phyloP scores from a whole-genome alignment of 2,329 filamentous ascomycete genomes.

The Amauroascus verrucosus region DNA sequence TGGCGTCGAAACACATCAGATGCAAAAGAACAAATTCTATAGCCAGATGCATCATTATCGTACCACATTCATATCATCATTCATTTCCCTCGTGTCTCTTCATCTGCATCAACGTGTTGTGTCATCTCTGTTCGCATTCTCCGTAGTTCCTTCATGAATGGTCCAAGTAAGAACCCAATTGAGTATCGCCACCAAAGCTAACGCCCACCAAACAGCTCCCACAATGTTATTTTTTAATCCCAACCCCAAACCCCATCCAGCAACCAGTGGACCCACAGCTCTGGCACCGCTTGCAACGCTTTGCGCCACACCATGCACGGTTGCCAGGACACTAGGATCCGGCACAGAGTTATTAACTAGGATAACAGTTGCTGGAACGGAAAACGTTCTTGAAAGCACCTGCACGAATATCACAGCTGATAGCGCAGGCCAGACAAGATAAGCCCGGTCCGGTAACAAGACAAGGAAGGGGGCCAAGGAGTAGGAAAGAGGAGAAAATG shows the following conservation, averaged over 20 bases:
- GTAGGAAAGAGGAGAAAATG: slow-evolving; percentile 62
- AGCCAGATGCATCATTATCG: neutral
- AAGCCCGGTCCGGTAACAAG: slow-evolving; percentile 49
- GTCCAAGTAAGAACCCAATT: slow-evolving; percentile 51
- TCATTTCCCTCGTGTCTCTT: neutral
- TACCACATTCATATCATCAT: neutral
- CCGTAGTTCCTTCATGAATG: slow-evolving; percentile 52
- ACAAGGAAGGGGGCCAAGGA: slow-evolving; percentile 60
- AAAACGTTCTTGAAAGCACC: slow-evolving; percentile 62
- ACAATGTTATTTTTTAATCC: slow-evolving; percentile 46
- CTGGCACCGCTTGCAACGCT: slow-evolving; percentile 45
- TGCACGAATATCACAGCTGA: slow-evolving; percentile 55
- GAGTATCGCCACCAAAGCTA: slow-evolving; percentile 45
- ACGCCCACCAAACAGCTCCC: slow-evolving; percentile 48
- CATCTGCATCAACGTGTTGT: slow-evolving; percentile 16
- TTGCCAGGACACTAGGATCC: slow-evolving; percentile 46
- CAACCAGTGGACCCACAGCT: slow-evolving; percentile 47
- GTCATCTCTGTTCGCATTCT: slow-evolving; percentile 26
- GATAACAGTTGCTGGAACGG: slow-evolving; percentile 49
- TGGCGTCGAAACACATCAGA: too few species aligned
- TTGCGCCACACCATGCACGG: slow-evolving; percentile 50
- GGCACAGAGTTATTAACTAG: slow-evolving; percentile 52
- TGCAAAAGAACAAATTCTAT: neutral
- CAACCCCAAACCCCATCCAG: slow-evolving; percentile 45
- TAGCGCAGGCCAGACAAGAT: slow-evolving; percentile 55